These are phyloP conservation scores for Microascus cirrosus DNA, from an alignment of 2,329 filamentous ascomycete species.

Conservation along the genomic window DNA sequence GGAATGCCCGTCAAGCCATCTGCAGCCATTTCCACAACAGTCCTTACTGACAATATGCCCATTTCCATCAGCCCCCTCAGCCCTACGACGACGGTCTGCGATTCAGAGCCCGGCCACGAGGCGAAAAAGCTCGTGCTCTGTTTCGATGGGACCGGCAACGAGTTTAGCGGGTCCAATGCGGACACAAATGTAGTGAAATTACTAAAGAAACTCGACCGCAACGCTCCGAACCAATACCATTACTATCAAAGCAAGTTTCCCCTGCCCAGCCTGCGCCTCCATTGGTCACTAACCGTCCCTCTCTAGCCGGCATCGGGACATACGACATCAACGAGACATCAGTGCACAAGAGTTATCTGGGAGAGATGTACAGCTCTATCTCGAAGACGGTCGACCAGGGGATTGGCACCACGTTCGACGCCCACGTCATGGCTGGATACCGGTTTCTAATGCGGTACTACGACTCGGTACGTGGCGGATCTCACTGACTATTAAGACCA, in stretches of 20 bases:
- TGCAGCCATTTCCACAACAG: no score
- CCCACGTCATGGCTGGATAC: conserved; percentile 41
- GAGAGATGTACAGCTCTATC: conserved; percentile 21
- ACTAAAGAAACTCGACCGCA: conserved; percentile 31
- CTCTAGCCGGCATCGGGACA: conserved; percentile 34
- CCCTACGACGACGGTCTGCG: neutral
- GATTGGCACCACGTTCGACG: conserved; percentile 34
- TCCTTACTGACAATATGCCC: no score
- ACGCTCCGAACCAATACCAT: conserved; percentile 29
- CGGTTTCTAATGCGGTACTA: conserved; percentile 44
- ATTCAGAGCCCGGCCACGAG: neutral
- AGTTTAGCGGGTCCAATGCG: conserved; percentile 29
- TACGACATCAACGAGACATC: conserved; percentile 32
- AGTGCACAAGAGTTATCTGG: conserved; percentile 23
- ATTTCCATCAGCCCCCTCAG: neutral
- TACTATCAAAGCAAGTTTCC: conserved; percentile 33
- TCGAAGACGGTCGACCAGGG: conserved; percentile 29
- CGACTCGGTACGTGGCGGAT: conserved; percentile 17
- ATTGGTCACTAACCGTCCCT: neutral
- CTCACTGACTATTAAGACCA: neutral
- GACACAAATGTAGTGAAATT: conserved; percentile 45
- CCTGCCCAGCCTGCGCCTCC: neutral
- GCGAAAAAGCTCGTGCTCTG: conserved; percentile 32
- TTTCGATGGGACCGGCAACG: conserved; percentile 37
- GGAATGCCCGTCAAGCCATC: no score